Conservation (phyloP, 1,139 yeast genomes). For the Yueomyces sp. region DNA sequence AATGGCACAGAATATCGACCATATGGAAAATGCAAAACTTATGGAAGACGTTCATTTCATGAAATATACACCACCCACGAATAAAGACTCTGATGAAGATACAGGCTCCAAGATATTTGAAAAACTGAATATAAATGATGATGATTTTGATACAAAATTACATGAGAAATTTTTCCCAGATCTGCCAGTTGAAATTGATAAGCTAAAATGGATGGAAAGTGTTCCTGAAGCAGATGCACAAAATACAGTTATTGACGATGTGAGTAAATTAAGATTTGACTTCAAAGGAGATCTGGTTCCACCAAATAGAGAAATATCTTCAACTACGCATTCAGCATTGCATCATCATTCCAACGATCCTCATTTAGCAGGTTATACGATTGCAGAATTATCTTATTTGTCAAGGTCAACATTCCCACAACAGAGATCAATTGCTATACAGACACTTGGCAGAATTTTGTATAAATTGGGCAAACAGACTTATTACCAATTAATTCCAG, state of each 20-base stretch:
- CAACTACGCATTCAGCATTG: slow-evolving; percentile 54
- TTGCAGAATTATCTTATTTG: slow-evolving; percentile 69
- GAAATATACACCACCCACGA: slow-evolving; percentile 30
- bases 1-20: slow-evolving; percentile 30
- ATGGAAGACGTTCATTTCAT: slow-evolving; percentile 50
- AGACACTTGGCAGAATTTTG: slow-evolving; percentile 74
- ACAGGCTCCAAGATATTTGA: slow-evolving; percentile 28
- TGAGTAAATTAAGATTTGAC: slow-evolving; percentile 71
- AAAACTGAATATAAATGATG: slow-evolving; percentile 54
- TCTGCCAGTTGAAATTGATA: slow-evolving; percentile 68
- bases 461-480: slow-evolving; percentile 64
- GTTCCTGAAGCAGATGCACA: slow-evolving; percentile 33
- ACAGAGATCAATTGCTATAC: slow-evolving; percentile 78
- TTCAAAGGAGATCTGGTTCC: slow-evolving; percentile 70
- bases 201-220: slow-evolving; percentile 86
- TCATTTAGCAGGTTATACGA: slow-evolving; percentile 82
- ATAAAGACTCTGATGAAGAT: slow-evolving; percentile 14
- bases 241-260: slow-evolving; percentile 39
- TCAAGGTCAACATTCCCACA: slow-evolving; percentile 71
- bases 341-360: slow-evolving; percentile 91
- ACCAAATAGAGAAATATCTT: slow-evolving; percentile 30
- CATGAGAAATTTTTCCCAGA: slow-evolving; percentile 85
- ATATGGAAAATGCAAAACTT: slow-evolving; percentile 31
- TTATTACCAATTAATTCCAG: slow-evolving; percentile 38
- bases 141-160: slow-evolving; percentile 63